Evolutionary conservation across 1,284 basidiomycete species (phyloP), one percentile per base, ranked within the genome.

Genomic region (Cystobasidium slooffiae): DNA sequence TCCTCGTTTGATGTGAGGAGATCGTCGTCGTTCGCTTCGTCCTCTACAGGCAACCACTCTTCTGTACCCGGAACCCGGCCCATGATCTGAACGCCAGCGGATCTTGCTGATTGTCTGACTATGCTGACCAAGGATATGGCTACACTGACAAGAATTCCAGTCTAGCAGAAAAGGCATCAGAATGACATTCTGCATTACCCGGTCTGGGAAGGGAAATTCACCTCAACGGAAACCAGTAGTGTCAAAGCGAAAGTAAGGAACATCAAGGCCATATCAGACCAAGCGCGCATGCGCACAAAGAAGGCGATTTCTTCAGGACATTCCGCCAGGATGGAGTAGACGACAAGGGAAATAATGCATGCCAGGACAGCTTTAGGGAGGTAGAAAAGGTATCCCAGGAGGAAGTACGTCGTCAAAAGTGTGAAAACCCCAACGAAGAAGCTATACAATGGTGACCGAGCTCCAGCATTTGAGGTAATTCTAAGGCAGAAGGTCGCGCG

Each of bases 391-490:
- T 86, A 87, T 0, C 90, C 91, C 8, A 97, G 86, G 6, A 97
- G 85, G 85, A 92, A 94, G 84, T 93, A 93, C 16, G 91, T 93
- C 0, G 91, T 88, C 9, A 94, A 84, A 14, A 97, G 84, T 10
- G 96, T 88, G 31, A 93, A 82, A 0, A 81, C 83, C 0, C 91
- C 89, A 64, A 91, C 91, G 51, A 96, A 85, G 47, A 97, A 83
- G 0, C 91, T 91, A 12, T 93, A 88, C 88, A 97, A 90, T 80
- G 95, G 94, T 1, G 93, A 92, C 18, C 91, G 86, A 6, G 88
- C 92, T 20, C 94, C 94, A 12, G 92, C 88, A 76, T 92, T 90
- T 6, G 89, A 93, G 79, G 94, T 94, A 62, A 96, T 88, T 56
- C 91, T 87, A 8, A 91, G 91, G 76, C 91, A 22, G 7, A 56